Conservation (phyloP, 805 yeast species). For the Ogataea nonfermentans region DNA sequence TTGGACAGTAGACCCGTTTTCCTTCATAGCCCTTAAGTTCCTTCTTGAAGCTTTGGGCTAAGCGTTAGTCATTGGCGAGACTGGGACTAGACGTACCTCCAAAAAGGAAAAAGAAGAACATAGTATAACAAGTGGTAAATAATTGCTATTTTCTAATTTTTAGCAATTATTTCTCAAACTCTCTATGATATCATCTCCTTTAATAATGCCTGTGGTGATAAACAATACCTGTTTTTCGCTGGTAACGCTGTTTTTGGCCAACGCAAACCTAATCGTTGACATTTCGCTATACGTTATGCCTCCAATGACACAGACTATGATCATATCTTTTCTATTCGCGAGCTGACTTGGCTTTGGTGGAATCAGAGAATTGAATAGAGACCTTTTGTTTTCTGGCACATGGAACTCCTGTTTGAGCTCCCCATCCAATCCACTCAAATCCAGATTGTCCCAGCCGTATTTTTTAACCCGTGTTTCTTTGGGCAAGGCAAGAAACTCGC, state of each 20-base stretch:
- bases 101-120: slow-evolving; percentile 22
- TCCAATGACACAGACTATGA: slow-evolving; percentile 64
- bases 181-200: slow-evolving; percentile 33
- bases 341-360: slow-evolving; percentile 24
- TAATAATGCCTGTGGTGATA: slow-evolving; percentile 44
- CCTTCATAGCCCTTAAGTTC: slow-evolving; percentile 13
- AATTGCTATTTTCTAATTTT: slow-evolving; percentile 6
- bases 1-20: slow-evolving; percentile 23
- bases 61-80: background rate
- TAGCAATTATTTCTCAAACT: slow-evolving; percentile 2
- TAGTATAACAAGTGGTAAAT: too few species aligned
- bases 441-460: slow-evolving; percentile 45
- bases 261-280: slow-evolving; percentile 64
- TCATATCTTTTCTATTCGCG: slow-evolving; percentile 26
- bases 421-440: slow-evolving; percentile 43
- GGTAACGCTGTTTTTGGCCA: slow-evolving; percentile 38
- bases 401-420: slow-evolving; percentile 30
- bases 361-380: slow-evolving; percentile 26
- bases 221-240: slow-evolving; percentile 39
- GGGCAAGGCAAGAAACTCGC: slow-evolving; percentile 46
- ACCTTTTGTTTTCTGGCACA: slow-evolving; percentile 32
- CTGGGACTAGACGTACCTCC: slow-evolving; percentile 19
- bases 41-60: slow-evolving; percentile 17
- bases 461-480: slow-evolving; percentile 26
- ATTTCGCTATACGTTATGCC: slow-evolving; percentile 87